A percentile compares a stretch with the other conserved stretches of the same genome.
These are phyloP conservation scores for Monosporascus sp. DNA, from an alignment of 2,329 filamentous ascomycete genomes.

Conservation along the genomic window DNA sequence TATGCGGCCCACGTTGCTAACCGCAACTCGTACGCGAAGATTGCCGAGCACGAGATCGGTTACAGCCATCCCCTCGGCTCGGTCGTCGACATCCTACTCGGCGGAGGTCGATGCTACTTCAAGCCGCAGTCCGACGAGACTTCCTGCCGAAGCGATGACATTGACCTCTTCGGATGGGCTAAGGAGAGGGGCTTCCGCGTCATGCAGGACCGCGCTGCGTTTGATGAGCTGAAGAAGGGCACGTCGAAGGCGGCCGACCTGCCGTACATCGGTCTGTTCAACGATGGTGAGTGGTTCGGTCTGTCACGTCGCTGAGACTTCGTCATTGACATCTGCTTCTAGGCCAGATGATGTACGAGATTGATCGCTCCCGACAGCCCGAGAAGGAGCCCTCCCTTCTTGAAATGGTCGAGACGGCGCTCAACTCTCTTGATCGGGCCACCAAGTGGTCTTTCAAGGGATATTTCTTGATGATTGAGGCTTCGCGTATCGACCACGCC, in stretches of 20 bases:
- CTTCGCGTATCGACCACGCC: conserved; percentile 32
- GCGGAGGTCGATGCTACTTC: conserved; percentile 37
- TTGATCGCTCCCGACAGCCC: conserved; percentile 28
- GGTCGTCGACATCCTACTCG: conserved; percentile 34
- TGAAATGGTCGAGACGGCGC: conserved; percentile 34
- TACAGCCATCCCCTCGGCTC: conserved; percentile 32
- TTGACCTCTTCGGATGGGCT: conserved; percentile 32
- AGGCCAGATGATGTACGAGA: conserved; percentile 29
- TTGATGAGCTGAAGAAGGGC: conserved; percentile 26
- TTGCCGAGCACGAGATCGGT: conserved; percentile 35
- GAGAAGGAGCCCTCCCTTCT: conserved; percentile 32
- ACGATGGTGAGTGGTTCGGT: conserved; percentile 24
- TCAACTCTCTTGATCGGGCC: conserved; percentile 30
- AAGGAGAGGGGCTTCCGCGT: conserved; percentile 29
- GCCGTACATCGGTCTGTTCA: conserved; percentile 35
- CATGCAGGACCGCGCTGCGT: conserved; percentile 29
- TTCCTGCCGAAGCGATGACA: conserved; percentile 32
- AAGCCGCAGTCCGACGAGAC: conserved; percentile 30
- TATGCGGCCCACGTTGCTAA: conserved; percentile 30
- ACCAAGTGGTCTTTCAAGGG: conserved; percentile 27
- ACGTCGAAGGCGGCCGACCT: conserved; percentile 21
- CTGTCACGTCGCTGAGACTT: background rate
- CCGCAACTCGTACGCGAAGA: conserved; percentile 30
- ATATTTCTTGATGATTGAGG: conserved; percentile 37
- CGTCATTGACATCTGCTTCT: background rate